Evolutionary conservation across 2,329 filamentous ascomycete species (phyloP).

Genomic region (Hirsutella minnesotensis): DNA sequence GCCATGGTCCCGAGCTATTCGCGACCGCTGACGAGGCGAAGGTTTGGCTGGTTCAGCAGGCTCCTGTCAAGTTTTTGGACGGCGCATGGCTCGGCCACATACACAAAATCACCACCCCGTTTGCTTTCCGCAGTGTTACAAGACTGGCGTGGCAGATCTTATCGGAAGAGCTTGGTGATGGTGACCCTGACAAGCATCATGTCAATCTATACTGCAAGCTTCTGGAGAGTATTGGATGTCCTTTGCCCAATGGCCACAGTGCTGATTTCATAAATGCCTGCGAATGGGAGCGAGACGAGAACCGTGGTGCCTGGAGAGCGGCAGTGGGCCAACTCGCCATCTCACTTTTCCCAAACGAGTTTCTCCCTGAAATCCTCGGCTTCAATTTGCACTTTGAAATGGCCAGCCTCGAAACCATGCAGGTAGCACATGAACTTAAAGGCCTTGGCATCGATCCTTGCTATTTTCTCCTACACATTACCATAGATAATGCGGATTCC

Average conservation of each 20-base stretch:
- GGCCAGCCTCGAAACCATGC: conserved; percentile 16
- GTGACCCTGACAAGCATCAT: conserved; percentile 32
- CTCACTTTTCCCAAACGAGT: conserved; percentile 34
- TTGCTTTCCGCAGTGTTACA: conserved; percentile 16
- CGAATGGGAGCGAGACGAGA: conserved; percentile 1
- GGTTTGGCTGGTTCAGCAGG: conserved; percentile 4
- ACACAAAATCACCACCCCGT: conserved; percentile 30
- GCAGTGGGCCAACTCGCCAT: conserved; percentile 31
- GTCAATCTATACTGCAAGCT: conserved; percentile 21
- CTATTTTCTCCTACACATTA: conserved; percentile 38
- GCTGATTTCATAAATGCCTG: conserved; percentile 6
- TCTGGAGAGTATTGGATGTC: conserved; percentile 5
- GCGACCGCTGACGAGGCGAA: conserved; percentile 1
- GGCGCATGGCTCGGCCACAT: conserved; percentile 33
- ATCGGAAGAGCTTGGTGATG: conserved; percentile 38
- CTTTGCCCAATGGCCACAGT: conserved; percentile 3
- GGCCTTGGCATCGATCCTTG: conserved; percentile 30
- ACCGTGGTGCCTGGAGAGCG: conserved; percentile 31
- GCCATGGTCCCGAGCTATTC: conserved; percentile 4
- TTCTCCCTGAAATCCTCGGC: conserved; percentile 36
- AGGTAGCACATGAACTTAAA: conserved; percentile 25
- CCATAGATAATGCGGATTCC: conserved; percentile 36
- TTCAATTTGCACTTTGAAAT: conserved; percentile 38
- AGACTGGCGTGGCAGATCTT: conserved; percentile 34
- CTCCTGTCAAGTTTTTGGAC: conserved; percentile 24